Evolutionary conservation across 768 basidiomycete genomes (phyloP).

Genomic region (Jaapia argillacea): DNA sequence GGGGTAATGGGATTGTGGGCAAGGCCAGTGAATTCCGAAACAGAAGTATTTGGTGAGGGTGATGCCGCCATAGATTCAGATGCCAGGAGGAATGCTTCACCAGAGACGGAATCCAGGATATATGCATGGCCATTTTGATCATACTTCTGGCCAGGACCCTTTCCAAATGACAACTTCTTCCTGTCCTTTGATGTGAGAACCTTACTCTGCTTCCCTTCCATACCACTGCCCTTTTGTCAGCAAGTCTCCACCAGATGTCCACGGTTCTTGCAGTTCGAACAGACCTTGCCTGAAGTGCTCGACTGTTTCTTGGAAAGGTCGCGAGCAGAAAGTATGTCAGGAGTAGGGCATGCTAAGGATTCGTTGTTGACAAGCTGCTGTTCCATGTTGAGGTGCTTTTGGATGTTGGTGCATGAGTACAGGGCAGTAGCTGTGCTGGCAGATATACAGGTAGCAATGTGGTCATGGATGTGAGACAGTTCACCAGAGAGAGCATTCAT

Average conservation of each 20-base stretch:
- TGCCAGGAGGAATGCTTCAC: not conserved
- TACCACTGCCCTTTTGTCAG: not conserved
- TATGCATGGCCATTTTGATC: not conserved
- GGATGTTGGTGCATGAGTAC: not conserved
- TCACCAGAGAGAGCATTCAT: slow-evolving; percentile 8
- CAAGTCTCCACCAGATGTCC: slow-evolving; percentile 1
- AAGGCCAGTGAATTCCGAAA: not conserved
- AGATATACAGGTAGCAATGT: slow-evolving; percentile 3
- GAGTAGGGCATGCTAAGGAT: not conserved
- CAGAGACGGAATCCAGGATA: not conserved
- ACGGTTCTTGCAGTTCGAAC: slow-evolving; percentile 1
- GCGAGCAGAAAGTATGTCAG: not conserved
- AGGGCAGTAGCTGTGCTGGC: not conserved
- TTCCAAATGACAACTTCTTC: not conserved
- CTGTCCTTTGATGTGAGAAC: not conserved
- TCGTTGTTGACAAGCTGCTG: not conserved
- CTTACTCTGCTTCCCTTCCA: not conserved
- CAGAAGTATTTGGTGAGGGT: not conserved
- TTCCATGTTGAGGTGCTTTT: not conserved
- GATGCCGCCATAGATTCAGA: not conserved
- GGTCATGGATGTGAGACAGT: slow-evolving; percentile 4
- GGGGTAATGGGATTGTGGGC: not conserved
- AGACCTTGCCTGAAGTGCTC: not conserved
- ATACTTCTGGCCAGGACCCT: not conserved
- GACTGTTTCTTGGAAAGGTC: not conserved